A percentile compares a stretch with the other conserved stretches of the same genome.
Evolutionary conservation across 73 alveolate genomes (phyloP).

Genomic region (Effrenium voratum): DNA sequence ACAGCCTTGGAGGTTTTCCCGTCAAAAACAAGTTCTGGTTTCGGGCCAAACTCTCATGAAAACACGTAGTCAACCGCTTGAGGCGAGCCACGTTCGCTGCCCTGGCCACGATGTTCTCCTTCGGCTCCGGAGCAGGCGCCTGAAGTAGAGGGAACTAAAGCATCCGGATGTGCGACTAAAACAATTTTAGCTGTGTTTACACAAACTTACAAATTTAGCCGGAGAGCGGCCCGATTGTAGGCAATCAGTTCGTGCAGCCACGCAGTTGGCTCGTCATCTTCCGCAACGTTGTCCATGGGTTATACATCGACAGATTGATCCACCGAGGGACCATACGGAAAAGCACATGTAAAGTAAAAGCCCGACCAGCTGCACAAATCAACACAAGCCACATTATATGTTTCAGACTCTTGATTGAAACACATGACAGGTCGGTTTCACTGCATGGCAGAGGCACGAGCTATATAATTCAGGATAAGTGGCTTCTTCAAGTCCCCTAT

Average conservation of each 20-base stretch:
- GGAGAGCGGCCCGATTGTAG: background rate
- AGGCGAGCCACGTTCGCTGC: background rate
- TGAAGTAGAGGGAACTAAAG: background rate
- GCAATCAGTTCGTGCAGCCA: conserved; percentile 22
- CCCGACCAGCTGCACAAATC: background rate
- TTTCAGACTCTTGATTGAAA: background rate
- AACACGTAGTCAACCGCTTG: background rate
- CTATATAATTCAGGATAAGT: background rate
- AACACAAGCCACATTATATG: background rate
- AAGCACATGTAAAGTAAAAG: background rate
- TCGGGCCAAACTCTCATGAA: background rate
- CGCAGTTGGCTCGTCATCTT: background rate
- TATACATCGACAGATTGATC: background rate
- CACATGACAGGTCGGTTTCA: background rate
- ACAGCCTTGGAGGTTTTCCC: too few species aligned
- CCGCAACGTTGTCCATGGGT: background rate
- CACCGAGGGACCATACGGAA: background rate
- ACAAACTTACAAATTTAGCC: background rate
- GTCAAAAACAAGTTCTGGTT: too few species aligned
- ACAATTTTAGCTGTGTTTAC: background rate
- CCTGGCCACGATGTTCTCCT: background rate
- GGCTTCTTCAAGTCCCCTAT: background rate
- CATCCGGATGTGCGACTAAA: background rate
- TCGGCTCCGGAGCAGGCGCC: background rate
- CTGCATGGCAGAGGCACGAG: background rate